Conservation (phyloP, 1,139 yeast species). For the Groenewaldozyma sp. region DNA sequence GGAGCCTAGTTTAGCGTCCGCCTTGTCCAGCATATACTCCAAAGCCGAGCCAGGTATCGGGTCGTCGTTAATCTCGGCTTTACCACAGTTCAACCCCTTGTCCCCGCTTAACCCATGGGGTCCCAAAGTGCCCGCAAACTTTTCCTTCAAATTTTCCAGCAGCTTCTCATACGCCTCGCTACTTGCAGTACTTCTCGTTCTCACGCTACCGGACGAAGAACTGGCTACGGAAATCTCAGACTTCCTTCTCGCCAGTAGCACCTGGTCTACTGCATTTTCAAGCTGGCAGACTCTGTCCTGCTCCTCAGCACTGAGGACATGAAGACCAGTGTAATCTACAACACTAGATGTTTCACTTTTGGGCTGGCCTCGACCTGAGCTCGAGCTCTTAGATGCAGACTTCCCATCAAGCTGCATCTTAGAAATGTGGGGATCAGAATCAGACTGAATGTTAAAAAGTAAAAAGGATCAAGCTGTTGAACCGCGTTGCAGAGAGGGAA, state of each 20-base stretch:
- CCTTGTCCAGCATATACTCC: constrained; percentile 1
- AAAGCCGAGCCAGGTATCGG: background rate
- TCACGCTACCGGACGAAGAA: background rate
- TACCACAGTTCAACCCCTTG: background rate
- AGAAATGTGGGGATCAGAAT: too few relatives aligned
- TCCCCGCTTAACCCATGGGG: background rate
- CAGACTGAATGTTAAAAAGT: too few relatives aligned
- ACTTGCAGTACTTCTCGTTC: background rate
- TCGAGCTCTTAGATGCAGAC: too few relatives aligned
- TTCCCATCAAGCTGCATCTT: too few relatives aligned
- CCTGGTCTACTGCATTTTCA: background rate
- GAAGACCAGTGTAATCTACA: background rate
- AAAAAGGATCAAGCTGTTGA: too few relatives aligned
- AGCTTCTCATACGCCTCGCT: background rate
- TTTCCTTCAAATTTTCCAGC: background rate
- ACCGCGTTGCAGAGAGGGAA: too few relatives aligned
- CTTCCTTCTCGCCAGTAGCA: background rate
- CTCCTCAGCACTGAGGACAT: constrained; percentile 1
- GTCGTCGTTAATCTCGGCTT: too few relatives aligned
- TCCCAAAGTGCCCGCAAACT: background rate
- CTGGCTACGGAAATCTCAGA: background rate
- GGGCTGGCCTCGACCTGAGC: too few relatives aligned
- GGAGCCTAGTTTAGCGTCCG: background rate
- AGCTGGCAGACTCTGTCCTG: background rate
- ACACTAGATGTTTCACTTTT: too few relatives aligned